phyloP scores from a whole-genome alignment of 1,284 basidiomycete genomes.

The Cryptococcus wingfieldii region DNA sequence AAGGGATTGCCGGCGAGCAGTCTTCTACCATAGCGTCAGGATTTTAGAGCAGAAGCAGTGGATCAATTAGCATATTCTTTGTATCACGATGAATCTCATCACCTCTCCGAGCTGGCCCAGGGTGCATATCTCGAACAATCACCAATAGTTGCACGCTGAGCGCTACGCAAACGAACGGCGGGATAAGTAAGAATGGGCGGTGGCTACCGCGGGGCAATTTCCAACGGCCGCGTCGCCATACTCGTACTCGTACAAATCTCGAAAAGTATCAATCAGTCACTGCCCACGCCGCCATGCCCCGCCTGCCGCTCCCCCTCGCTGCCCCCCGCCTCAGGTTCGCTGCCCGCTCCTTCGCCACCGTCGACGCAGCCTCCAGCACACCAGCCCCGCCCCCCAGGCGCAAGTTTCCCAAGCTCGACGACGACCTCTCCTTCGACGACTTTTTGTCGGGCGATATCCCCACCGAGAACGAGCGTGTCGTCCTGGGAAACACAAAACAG shows the following conservation, averaged over 20 bases:
- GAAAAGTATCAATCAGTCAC: neutral
- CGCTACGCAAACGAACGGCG: too few species aligned
- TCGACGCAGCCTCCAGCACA: constrained; percentile 1
- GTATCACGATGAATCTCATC: constrained; percentile 1
- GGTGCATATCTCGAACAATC: too few species aligned
- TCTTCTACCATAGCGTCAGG: neutral
- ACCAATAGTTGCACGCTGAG: too few species aligned
- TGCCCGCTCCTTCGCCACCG: constrained; percentile 29
- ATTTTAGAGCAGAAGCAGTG: neutral
- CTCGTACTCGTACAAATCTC: too few species aligned
- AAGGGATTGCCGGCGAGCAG: neutral
- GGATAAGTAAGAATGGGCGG: too few species aligned
- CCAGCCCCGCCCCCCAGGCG: constrained; percentile 15
- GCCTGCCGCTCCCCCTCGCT: neutral
- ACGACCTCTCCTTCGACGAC: constrained; percentile 76
- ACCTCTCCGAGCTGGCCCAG: neutral
- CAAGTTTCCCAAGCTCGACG: constrained; percentile 54
- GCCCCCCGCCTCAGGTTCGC: neutral
- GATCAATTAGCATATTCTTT: constrained; percentile 1
- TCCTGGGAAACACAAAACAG: constrained; percentile 74
- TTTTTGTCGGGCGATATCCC: constrained; percentile 64
- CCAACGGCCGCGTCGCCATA: too few species aligned
- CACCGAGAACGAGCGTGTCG: constrained; percentile 56
- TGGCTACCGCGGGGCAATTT: too few species aligned
- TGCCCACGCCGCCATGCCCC: constrained; percentile 1